phyloP scores from a whole-genome alignment of 129 eudicot species.

The Logfia minima region DNA sequence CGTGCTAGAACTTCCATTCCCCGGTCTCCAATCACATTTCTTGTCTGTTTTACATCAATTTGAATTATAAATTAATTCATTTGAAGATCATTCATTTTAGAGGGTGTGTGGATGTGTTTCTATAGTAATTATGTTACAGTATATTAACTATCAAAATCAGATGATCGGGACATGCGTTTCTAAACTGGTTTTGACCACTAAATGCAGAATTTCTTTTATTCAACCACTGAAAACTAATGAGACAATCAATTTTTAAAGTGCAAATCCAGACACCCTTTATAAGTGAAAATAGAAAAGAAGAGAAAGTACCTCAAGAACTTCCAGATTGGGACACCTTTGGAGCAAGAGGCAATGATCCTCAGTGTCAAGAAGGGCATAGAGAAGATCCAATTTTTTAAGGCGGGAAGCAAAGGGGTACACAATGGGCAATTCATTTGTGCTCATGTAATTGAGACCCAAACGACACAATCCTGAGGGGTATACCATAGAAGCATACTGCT shows the following conservation, averaged over 20 bases:
- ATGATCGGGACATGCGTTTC: too few relatives aligned
- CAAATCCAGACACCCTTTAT: not conserved
- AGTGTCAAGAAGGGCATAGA: constrained; percentile 66
- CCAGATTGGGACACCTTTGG: constrained; percentile 72
- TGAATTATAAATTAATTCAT: constrained; percentile 1
- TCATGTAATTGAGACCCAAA: constrained; percentile 66
- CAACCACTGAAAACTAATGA: not conserved
- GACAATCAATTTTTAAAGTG: not conserved
- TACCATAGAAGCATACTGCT: constrained; percentile 37
- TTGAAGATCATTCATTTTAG: constrained; percentile 6
- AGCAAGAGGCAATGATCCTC: constrained; percentile 69
- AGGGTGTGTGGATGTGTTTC: not conserved
- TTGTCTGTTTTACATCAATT: constrained; percentile 51
- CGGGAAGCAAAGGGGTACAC: constrained; percentile 62
- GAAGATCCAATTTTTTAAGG: constrained; percentile 69
- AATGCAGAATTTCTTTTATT: not conserved
- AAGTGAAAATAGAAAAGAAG: not conserved
- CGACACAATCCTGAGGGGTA: constrained; percentile 52
- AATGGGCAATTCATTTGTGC: constrained; percentile 56
- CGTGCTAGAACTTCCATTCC: constrained; percentile 72
- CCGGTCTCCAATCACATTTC: constrained; percentile 76
- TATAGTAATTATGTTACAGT: not conserved
- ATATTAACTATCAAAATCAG: too few relatives aligned
- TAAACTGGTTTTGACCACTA: not conserved
- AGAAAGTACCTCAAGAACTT: constrained; percentile 72